Evolutionary conservation across 2,329 filamentous ascomycete genomes (phyloP), one percentile per base, ranked within the genome.

Genomic region (Myriangium duriaei): DNA sequence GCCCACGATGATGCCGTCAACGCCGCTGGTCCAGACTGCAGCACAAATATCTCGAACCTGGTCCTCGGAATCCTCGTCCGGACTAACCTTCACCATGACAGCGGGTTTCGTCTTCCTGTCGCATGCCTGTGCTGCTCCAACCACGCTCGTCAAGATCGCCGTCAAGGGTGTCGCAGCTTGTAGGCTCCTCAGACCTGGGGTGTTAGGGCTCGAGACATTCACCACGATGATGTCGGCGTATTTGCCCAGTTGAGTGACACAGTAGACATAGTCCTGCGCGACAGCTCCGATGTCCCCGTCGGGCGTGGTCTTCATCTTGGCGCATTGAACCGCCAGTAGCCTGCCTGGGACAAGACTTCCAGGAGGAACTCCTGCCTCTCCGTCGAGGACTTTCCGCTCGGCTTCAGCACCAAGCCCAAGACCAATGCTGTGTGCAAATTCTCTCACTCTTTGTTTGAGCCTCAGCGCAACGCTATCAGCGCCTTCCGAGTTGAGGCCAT

Each of bases 71-170:
- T 95, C 85, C 62, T 96, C 91, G 50, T 98, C 91, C 0, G 91
- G 91, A 42, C 84, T 93, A 13, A 98, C 88, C 66, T 98, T 98
- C 51, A 98, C 91, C 84, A 98, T 94, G 41, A 98, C 84, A 41
- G 69, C 76, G 1, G 83, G 84, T 52, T 79, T 82, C 1, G 69
- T 74, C 55, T 74, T 80, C 47, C 87, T 71, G 17, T 81, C 68
- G 10, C 80, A 71, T 45, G 67, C 66, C 48, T 72, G 65, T 1
- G 86, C 86, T 39, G 88, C 82, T 11, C 74, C 68, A 2, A 96
- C 88, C 0, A 96, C 88, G 1, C 83, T 82, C 7, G 69, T 73
- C 29, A 98, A 64, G 32, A 98, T 79, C 30, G 74, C 67, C 2
- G 85, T 88, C 40, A 98, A 64, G 1, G 87, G 88, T 47, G 81